These are phyloP conservation scores for Albugo candida DNA, from an alignment of 352 stramenopile genomes.

Conservation along the genomic window DNA sequence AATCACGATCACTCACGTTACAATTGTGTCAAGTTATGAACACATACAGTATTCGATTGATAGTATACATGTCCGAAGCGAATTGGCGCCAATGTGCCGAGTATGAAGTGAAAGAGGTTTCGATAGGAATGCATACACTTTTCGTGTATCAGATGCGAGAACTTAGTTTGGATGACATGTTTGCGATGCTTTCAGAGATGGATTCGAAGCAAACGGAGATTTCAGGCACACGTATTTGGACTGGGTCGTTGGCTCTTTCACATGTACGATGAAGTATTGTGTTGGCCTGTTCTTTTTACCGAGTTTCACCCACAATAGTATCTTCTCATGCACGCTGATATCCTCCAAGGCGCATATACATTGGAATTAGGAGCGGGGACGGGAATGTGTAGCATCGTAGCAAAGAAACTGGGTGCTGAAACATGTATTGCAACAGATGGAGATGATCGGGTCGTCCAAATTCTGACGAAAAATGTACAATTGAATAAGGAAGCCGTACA, in stretches of 20 bases:
- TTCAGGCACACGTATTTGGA: conserved; percentile 55
- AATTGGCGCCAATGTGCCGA: conserved; percentile 32
- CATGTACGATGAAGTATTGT: conserved; percentile 9
- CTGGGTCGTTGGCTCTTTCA: conserved; percentile 41
- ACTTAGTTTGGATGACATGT: conserved; percentile 24
- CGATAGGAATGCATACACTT: conserved; percentile 19
- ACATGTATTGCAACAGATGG: conserved; percentile 40
- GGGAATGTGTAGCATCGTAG: conserved; percentile 49
- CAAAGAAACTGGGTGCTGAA: conserved; percentile 24
- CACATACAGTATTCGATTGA: neutral
- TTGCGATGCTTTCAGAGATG: conserved; percentile 47
- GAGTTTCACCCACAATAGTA: conserved; percentile 9
- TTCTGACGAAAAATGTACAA: conserved; percentile 26
- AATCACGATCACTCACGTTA: no score
- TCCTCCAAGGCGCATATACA: conserved; percentile 24
- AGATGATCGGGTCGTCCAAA: conserved; percentile 33
- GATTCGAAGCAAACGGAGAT: conserved; percentile 44
- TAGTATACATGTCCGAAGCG: conserved; percentile 6
- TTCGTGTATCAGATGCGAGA: conserved; percentile 40
- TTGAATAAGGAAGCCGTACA: conserved; percentile 14
- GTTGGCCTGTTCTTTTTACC: no score
- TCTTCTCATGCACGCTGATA: conserved; percentile 21
- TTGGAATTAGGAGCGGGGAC: conserved; percentile 54
- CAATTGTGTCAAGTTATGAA: no score
- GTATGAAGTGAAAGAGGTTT: conserved; percentile 27